phyloP scores from a whole-genome alignment of 495 filamentous ascomycete species.

The Delitschia confertaspora region DNA sequence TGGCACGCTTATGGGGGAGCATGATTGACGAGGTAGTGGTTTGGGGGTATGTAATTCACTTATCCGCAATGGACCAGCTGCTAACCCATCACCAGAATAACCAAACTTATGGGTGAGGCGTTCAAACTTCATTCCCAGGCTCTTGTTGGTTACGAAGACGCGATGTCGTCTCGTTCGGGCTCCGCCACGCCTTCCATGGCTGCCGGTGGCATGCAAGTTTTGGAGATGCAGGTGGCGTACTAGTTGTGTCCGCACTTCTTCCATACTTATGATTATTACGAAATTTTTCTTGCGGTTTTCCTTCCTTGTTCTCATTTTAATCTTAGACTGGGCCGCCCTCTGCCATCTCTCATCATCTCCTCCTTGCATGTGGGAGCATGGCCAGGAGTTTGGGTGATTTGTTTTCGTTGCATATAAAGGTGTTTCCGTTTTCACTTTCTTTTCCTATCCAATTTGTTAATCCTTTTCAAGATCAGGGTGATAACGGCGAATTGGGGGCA shows the following conservation, averaged over 20 bases:
- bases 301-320: neutral
- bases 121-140: conserved; percentile 96
- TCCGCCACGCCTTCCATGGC: conserved; percentile 32
- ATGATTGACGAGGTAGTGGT: conserved; percentile 99
- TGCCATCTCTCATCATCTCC: conserved; percentile 21
- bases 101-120: conserved; percentile 93
- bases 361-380: conserved; percentile 27
- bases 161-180: conserved; percentile 34
- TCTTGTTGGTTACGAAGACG: conserved; percentile 86
- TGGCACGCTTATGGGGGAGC: conserved; percentile 91
- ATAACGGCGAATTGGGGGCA: conserved; percentile 21
- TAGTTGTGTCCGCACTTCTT: conserved; percentile 8
- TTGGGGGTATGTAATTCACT: conserved; percentile 66
- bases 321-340: conserved; percentile 23
- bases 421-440: conserved; percentile 3
- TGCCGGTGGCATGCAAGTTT: conserved; percentile 26
- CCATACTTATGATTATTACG: conserved; percentile 19
- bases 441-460: neutral
- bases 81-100: conserved; percentile 56
- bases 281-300: conserved; percentile 5
- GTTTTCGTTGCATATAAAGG: conserved; percentile 21
- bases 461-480: conserved; percentile 10
- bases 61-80: conserved; percentile 1
- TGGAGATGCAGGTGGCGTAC: conserved; percentile 35
- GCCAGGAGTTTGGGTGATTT: conserved; percentile 22